These are phyloP conservation scores for Coccomyxa sp. DNA, from an alignment of 139 green algal species.

Conservation along the genomic window DNA sequence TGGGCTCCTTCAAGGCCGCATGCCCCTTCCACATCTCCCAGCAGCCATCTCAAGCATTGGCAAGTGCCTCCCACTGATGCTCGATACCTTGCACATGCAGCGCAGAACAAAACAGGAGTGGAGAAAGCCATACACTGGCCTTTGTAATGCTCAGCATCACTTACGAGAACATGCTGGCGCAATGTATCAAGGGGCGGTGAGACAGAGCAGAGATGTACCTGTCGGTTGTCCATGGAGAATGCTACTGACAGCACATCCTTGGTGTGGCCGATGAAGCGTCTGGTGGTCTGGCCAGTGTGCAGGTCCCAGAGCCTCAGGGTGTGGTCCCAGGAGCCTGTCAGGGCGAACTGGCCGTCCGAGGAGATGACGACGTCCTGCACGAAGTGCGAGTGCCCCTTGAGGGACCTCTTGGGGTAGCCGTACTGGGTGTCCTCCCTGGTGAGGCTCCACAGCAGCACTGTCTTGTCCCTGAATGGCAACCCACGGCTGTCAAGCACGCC, in stretches of 20 bases:
- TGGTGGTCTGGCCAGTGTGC: slow-evolving; percentile 93
- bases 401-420: slow-evolving; percentile 67
- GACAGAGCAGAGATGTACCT: no score
- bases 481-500: no score
- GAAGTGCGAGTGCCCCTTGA: slow-evolving; percentile 93
- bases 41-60: no score
- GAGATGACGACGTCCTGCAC: slow-evolving; percentile 99
- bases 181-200: no score
- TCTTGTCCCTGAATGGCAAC: slow-evolving; percentile 84
- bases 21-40: no score
- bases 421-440: slow-evolving; percentile 77
- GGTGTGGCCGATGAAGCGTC: slow-evolving; percentile 96
- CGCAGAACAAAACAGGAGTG: no score
- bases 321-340: slow-evolving; percentile 94
- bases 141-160: no score
- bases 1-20: no score
- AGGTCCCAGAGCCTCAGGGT: slow-evolving; percentile 99
- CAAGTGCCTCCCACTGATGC: no score
- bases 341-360: slow-evolving; percentile 96
- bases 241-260: slow-evolving; percentile 99
- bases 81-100: no score
- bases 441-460: slow-evolving; percentile 93
- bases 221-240: slow-evolving; percentile 99
- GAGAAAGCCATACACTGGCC: no score
- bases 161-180: no score